Evolutionary conservation across 805 yeast genomes (phyloP), one percentile per base, ranked within the genome.

Genomic region (Wickerhamomyces bisporus): DNA sequence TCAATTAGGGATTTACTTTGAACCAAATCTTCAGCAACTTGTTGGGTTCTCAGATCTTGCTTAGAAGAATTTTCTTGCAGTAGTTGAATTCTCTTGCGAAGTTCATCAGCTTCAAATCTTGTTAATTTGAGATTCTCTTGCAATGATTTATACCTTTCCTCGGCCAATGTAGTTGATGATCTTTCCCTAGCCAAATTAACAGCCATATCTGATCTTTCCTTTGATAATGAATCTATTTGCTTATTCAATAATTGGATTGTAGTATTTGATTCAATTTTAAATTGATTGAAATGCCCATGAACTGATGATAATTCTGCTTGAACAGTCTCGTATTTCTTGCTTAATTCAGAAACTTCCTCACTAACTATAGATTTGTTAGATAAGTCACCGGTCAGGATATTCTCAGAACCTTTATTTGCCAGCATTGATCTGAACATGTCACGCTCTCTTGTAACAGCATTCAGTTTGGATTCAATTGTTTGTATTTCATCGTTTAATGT

Each of bases 401-500:
- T 45, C 25, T 44, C 32, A 13, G 39, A 12, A 10, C 42, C 40
- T 54, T 55, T 38, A 50, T 49, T 49, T 4, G 53, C 36, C 4
- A 48, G 21, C 34, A 58, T 37, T 1, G 56, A 41, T 52, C 78
- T 70, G 49, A 80, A 70, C 63, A 79, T 75, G 48, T 88, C 94
- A 39, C 88, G 73, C 56, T 86, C 94, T 43, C 77, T 72, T 4
- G 70, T 62, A 2, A 76, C 68, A 2, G 81, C 71, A 10, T 67
- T 73, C 30, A 79, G 57, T 52, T 75, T 77, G 2, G 69, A 53
- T 44, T 74, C 75, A 9, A 77, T 53, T 14, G 71, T 63, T 16
- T 69, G 65, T 27, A 84, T 61, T 45, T 81, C 79, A 13, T 75
- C 73, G 55, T 81, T 79, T 34, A 84, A 62, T 1, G 79, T 73